These are phyloP conservation scores for Fraxinus ornus DNA, from an alignment of 305 asterid genomes.

Conservation along the genomic window DNA sequence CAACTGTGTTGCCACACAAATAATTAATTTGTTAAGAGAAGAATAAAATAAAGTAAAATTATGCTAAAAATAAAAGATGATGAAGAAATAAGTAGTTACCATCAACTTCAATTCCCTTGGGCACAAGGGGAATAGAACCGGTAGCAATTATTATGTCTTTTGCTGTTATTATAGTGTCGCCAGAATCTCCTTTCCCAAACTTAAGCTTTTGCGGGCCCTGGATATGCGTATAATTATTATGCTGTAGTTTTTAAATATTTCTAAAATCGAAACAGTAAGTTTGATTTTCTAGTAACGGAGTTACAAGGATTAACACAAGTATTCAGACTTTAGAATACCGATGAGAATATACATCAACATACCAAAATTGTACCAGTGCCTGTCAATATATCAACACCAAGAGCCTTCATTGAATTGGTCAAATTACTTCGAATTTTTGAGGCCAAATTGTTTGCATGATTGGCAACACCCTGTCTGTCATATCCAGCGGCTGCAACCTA, in stretches of 20 bases:
- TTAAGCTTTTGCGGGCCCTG: constrained; percentile 97
- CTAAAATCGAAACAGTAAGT: neutral
- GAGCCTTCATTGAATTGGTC: constrained; percentile 88
- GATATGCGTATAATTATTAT: constrained; percentile 20
- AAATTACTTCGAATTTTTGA: constrained; percentile 81
- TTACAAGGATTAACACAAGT: neutral
- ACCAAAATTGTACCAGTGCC: constrained; percentile 88
- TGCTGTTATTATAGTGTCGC: constrained; percentile 70
- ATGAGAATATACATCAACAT: constrained; percentile 29
- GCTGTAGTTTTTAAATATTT: neutral
- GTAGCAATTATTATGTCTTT: constrained; percentile 92
- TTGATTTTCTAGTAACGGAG: neutral
- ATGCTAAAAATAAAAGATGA: constrained; percentile 19
- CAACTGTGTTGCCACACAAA: neutral
- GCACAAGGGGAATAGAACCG: constrained; percentile 86
- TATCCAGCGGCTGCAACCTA: constrained; percentile 96
- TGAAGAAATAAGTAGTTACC: constrained; percentile 51
- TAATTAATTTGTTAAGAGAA: neutral
- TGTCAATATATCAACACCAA: constrained; percentile 95
- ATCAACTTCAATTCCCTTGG: constrained; percentile 97
- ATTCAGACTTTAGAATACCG: constrained; percentile 2
- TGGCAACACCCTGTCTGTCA: constrained; percentile 94
- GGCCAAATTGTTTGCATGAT: constrained; percentile 93
- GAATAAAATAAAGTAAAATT: constrained; percentile 20
- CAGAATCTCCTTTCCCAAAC: constrained; percentile 64